Base-by-base conservation (phyloP, 495 filamentous ascomycete genomes). In the Aspergillus cavernicola region DNA sequence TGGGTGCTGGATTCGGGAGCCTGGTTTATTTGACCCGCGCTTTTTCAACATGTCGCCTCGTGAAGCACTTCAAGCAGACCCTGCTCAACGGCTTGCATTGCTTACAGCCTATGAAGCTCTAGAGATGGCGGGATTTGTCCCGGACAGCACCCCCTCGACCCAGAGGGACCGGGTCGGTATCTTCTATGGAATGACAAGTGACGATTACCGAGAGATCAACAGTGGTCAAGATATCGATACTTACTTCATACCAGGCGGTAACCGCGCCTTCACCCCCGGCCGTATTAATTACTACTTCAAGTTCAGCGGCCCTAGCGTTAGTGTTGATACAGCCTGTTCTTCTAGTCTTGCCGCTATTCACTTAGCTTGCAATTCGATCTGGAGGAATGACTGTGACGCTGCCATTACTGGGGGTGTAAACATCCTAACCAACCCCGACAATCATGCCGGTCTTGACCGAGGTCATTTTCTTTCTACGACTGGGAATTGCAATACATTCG, bases 1-100 rank as follows among this genome's bases (percentile, higher is more conserved):
- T 55, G 91, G 91, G 6, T 92, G 89, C 71, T 97, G 88, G 78
- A 89, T 96, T 58, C 83, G 93, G 39, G 81, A 95, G 44, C 88
- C 90, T 0, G 88, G 88, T 9, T 70, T 86, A 23, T 97, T 97
- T 62, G 92, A 97, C 50, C 83, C 88, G 26, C 78, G 84, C 0
- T 95, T 96, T 71, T 97, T 97, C 83, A 95, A 91, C 69, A 95
- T 97, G 85, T 96, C 92, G 13, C 90, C 91, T 2, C 86, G 90
- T 54, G 92, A 97, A 72, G 92, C 92, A 6, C 76, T 81, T 38
- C 88, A 95, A 57, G 91, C 89, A 0, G 92, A 96, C 66, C 92
- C 92, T 1, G 90, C 91, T 72, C 91, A 95, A 66, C 80, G 92
- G 35, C 76, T 96, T 60, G 88, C 88, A 1, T 69, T 97, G 29